Percentiles rank a stretch among this genome's conserved stretches.
phyloP scores from a whole-genome alignment of 2,329 filamentous ascomycete genomes.

The Fusarium pilosicola region DNA sequence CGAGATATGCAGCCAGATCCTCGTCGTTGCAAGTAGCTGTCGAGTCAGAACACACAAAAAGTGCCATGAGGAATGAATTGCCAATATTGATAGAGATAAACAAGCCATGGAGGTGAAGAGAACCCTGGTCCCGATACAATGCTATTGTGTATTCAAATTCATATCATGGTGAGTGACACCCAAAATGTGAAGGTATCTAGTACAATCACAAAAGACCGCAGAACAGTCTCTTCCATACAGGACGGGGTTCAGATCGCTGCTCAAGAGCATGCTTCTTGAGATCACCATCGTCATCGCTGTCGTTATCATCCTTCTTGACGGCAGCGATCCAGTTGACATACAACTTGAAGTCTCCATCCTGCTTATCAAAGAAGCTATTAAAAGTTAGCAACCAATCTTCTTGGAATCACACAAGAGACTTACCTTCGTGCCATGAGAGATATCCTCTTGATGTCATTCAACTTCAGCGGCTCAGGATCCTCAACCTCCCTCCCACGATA shows the following conservation, averaged over 20 bases:
- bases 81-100: neutral
- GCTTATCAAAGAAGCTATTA: constrained; percentile 76
- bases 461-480: constrained; percentile 68
- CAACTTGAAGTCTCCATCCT: constrained; percentile 71
- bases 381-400: constrained; percentile 33
- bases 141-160: neutral
- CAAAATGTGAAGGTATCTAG: neutral
- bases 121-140: neutral
- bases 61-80: neutral
- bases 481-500: constrained; percentile 75
- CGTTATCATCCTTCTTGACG: constrained; percentile 36
- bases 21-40: neutral
- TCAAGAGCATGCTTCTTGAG: constrained; percentile 28
- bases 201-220: constrained; percentile 41
- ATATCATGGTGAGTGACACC: neutral
- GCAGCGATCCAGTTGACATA: constrained; percentile 47
- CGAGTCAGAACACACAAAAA: neutral
- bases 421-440: constrained; percentile 86
- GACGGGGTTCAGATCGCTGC: neutral
- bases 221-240: constrained; percentile 42
- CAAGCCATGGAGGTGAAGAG: too few species aligned
- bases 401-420: constrained; percentile 16
- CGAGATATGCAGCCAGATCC: neutral
- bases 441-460: constrained; percentile 70
- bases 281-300: constrained; percentile 38